phyloP scores from a whole-genome alignment of 306 rosid species.

The Phaseolus lunatus region DNA sequence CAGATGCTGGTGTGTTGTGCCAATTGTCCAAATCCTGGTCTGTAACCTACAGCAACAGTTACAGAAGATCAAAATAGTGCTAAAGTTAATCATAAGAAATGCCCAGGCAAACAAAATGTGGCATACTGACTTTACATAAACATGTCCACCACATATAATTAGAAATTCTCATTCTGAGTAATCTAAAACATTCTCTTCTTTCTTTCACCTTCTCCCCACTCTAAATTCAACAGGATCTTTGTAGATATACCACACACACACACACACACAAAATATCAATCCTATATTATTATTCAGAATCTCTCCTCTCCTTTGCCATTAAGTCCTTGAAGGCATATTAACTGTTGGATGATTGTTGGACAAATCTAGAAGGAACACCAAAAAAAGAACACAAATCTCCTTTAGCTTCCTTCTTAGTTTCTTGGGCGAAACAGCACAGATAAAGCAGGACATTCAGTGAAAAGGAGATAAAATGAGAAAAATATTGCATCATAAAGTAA shows the following conservation, averaged over 20 bases:
- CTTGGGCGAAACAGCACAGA: no score
- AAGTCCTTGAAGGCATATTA: no score
- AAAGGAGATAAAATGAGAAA: no score
- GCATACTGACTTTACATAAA: slow-evolving; percentile 3
- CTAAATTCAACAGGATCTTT: neutral
- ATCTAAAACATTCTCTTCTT: neutral
- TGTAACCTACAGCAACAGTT: slow-evolving; percentile 66
- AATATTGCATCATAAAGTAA: no score
- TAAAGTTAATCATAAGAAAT: slow-evolving; percentile 32
- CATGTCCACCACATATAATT: slow-evolving; percentile 9
- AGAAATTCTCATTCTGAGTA: neutral
- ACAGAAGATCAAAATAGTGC: slow-evolving; percentile 38
- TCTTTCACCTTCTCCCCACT: no score
- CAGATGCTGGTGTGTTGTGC: slow-evolving; percentile 87
- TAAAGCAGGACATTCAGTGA: no score
- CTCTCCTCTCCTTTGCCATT: neutral
- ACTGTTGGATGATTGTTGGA: no score
- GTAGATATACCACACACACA: neutral
- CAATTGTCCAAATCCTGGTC: slow-evolving; percentile 88
- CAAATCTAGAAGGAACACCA: no score
- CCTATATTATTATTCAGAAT: slow-evolving; percentile 15
- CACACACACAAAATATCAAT: slow-evolving; percentile 1
- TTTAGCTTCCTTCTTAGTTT: no score
- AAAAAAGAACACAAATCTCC: no score
- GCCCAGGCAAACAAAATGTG: slow-evolving; percentile 9